Evolutionary conservation across 495 filamentous ascomycete genomes (phyloP).

Genomic region (Trichoderma asperelloides): DNA sequence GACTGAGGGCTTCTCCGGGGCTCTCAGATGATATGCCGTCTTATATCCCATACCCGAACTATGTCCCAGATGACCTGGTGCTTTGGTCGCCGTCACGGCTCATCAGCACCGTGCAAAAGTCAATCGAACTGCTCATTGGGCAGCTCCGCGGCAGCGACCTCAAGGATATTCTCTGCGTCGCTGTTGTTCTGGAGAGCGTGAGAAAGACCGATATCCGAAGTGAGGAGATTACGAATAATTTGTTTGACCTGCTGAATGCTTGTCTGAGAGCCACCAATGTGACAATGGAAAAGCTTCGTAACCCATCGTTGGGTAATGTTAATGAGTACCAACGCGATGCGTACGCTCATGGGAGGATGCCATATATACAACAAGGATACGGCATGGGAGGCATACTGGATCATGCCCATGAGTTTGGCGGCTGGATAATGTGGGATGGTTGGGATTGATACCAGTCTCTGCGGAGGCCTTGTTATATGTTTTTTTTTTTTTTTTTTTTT

Average conservation of each 20-base stretch:
- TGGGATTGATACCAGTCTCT: not conserved
- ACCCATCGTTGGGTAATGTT: not conserved
- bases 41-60: not conserved
- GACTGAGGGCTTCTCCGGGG: not conserved
- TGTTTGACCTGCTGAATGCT: slow-evolving; percentile 11
- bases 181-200: slow-evolving; percentile 24
- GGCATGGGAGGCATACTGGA: not conserved
- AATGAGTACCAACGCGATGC: not conserved
- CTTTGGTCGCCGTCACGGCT: slow-evolving; percentile 22
- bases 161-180: slow-evolving; percentile 26
- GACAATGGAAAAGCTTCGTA: not conserved
- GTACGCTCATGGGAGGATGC: not conserved
- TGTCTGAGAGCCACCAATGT: slow-evolving; percentile 8
- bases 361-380: not conserved
- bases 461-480: not conserved
- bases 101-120: slow-evolving; percentile 21
- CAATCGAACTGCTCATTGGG: slow-evolving; percentile 20
- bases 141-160: slow-evolving; percentile 23
- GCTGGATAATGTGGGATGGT: slow-evolving; percentile 9
- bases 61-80: slow-evolving; percentile 15
- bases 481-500: not conserved
- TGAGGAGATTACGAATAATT: slow-evolving; percentile 18
- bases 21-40: not conserved
- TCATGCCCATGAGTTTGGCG: not conserved
- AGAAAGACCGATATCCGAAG: slow-evolving; percentile 18